These are phyloP conservation scores for Paramecium primaurelia DNA, from an alignment of 73 alveolate species.

Conservation along the genomic window DNA sequence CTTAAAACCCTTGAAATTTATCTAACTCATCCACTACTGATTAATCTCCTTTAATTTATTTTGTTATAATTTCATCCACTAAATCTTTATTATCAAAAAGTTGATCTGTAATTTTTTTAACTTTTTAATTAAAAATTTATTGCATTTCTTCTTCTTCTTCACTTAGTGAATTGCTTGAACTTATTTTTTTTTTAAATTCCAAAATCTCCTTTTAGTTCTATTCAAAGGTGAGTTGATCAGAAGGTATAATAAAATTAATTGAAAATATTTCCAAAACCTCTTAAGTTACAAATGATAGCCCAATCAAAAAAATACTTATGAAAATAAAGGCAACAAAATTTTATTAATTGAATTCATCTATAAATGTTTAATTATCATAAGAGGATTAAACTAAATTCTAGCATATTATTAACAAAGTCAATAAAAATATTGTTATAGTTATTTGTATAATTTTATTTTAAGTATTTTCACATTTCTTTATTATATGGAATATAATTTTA, in stretches of 20 bases:
- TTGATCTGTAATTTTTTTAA: neutral
- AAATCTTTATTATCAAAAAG: neutral
- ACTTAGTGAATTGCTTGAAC: neutral
- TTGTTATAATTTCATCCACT: neutral
- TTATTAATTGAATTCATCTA: neutral
- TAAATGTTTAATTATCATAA: neutral
- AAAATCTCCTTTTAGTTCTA: neutral
- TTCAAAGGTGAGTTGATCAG: neutral
- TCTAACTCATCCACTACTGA: neutral
- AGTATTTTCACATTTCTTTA: neutral
- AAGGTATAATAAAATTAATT: neutral
- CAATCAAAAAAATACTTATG: neutral
- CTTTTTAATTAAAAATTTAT: neutral
- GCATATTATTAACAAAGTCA: neutral
- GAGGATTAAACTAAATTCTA: neutral
- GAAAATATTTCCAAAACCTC: neutral
- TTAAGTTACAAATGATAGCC: neutral
- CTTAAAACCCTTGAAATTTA: neutral
- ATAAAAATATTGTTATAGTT: neutral
- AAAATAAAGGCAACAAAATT: neutral
- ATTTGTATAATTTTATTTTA: neutral
- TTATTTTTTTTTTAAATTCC: neutral
- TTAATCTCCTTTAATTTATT: neutral
- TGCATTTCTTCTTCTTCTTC: neutral
- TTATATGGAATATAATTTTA: neutral